Conservation (phyloP, 2,329 filamentous ascomycete species). For the Aureobasidium namibiae region DNA sequence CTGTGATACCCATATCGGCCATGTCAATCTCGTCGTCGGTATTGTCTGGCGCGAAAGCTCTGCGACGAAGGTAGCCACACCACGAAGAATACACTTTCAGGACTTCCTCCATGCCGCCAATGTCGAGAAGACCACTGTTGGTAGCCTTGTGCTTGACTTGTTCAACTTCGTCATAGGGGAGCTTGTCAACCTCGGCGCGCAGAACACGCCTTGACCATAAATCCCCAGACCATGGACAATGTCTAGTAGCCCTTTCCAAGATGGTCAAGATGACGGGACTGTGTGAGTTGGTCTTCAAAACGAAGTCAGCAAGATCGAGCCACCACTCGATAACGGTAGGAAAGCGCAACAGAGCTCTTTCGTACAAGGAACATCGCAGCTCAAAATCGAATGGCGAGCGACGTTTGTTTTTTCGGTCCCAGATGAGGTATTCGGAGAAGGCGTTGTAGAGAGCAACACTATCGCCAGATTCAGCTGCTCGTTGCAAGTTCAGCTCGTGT, state of each 20-base stretch:
- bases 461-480: conserved; percentile 50
- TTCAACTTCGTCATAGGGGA: conserved; percentile 73
- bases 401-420: conserved; percentile 59
- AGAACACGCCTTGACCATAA: conserved; percentile 88
- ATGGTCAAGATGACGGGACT: conserved; percentile 52
- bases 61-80: conserved; percentile 87
- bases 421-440: conserved; percentile 67
- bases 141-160: conserved; percentile 89
- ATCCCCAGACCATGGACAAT: conserved; percentile 86
- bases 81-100: conserved; percentile 88
- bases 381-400: conserved; percentile 39
- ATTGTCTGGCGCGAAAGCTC: conserved; percentile 64
- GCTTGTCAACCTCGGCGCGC: conserved; percentile 68
- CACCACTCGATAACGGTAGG: conserved; percentile 67
- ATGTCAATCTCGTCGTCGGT: conserved; percentile 77
- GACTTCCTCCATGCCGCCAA: conserved; percentile 77
- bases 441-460: conserved; percentile 46
- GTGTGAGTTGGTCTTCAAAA: conserved; percentile 42
- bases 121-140: conserved; percentile 73
- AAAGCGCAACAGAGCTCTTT: conserved; percentile 67
- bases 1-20: conserved; percentile 79
- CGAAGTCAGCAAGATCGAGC: conserved; percentile 74
- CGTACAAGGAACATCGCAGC: conserved; percentile 58
- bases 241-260: conserved; percentile 72
- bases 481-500: conserved; percentile 58